phyloP scores from a whole-genome alignment of 257 asterid species.

The Nicotiana obtusifolia region DNA sequence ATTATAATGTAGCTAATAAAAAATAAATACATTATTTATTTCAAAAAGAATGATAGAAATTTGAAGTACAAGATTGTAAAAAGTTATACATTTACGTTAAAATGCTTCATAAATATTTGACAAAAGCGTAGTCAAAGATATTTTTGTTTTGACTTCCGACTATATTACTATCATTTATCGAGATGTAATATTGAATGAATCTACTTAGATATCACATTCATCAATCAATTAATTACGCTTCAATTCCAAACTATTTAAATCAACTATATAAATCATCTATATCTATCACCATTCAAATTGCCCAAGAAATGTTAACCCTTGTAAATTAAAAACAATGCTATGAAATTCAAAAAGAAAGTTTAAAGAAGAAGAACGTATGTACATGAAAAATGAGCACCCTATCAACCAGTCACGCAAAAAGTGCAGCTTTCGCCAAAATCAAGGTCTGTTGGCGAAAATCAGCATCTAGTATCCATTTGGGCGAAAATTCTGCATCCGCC shows the following conservation, averaged over 20 bases:
- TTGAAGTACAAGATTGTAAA: no score
- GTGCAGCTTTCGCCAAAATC: neutral
- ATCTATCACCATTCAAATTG: neutral
- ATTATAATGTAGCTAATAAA: no score
- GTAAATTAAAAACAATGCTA: neutral
- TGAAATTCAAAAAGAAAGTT: neutral
- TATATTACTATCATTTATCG: neutral
- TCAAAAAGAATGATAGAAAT: no score
- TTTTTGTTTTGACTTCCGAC: neutral
- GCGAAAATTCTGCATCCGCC: no score
- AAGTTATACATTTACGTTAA: neutral
- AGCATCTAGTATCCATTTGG: no score
- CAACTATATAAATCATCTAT: neutral
- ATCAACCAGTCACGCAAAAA: neutral
- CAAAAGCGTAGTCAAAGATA: neutral
- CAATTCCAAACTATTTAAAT: neutral
- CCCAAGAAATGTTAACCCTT: neutral
- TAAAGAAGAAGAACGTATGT: neutral
- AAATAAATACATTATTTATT: no score
- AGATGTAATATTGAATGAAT: neutral
- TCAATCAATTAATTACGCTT: neutral
- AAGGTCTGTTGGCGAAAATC: neutral
- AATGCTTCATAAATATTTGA: neutral
- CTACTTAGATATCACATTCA: neutral
- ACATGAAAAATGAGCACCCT: neutral